phyloP scores from a whole-genome alignment of 805 yeast species.

The Yarrowia hollandica region DNA sequence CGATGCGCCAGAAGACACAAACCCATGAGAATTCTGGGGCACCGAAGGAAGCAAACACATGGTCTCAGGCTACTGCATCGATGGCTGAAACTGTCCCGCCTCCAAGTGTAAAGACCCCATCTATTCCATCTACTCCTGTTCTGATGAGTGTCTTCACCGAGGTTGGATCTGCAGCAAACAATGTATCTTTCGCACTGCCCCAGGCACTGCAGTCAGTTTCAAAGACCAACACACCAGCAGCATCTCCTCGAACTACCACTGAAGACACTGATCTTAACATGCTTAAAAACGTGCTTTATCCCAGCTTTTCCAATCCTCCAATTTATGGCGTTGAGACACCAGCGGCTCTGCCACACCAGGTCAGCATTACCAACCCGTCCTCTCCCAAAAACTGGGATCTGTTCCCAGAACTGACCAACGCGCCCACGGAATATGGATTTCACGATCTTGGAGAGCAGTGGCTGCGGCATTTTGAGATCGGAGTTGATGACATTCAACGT shows the following conservation, averaged over 20 bases:
- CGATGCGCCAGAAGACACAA: slow-evolving; percentile 20
- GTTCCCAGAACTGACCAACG: slow-evolving; percentile 20
- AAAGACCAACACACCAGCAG: slow-evolving; percentile 9
- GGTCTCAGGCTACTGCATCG: slow-evolving; percentile 19
- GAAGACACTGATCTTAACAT: slow-evolving; percentile 7
- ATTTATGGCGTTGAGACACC: slow-evolving; percentile 7
- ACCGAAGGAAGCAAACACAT: slow-evolving; percentile 11
- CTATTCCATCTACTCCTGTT: slow-evolving; percentile 21
- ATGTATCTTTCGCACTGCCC: slow-evolving; percentile 4
- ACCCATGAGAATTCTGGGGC: background rate
- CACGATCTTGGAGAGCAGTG: slow-evolving; percentile 29
- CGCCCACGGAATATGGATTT: slow-evolving; percentile 14
- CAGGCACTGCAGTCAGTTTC: slow-evolving; percentile 17
- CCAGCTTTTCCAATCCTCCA: slow-evolving; percentile 19
- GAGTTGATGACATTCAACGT: slow-evolving; percentile 21
- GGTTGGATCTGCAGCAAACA: background rate
- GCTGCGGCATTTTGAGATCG: slow-evolving; percentile 26
- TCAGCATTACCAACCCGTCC: background rate
- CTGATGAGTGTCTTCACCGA: slow-evolving; percentile 22
- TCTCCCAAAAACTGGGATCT: slow-evolving; percentile 25
- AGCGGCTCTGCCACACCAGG: background rate
- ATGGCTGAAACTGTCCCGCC: slow-evolving; percentile 14
- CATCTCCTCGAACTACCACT: slow-evolving; percentile 1
- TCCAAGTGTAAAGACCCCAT: background rate
- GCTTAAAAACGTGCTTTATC: slow-evolving; percentile 14